Evolutionary conservation across 305 asterid genomes (phyloP).

Genomic region (Lippia alba): DNA sequence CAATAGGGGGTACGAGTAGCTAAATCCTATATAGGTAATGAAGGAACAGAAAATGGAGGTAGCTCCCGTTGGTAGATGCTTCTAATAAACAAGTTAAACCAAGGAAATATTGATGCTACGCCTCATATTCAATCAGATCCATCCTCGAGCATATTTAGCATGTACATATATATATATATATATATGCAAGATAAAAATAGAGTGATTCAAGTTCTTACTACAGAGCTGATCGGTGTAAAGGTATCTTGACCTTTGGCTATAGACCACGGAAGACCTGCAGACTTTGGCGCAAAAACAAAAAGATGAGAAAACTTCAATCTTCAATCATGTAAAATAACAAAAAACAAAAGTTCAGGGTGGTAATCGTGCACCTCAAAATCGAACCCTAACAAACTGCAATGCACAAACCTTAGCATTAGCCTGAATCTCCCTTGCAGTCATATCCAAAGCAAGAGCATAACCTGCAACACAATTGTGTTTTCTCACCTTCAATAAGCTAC

Average conservation of each 20-base stretch:
- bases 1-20: background rate
- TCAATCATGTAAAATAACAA: background rate
- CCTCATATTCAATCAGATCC: background rate
- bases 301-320: constrained; percentile 21
- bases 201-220: constrained; percentile 57
- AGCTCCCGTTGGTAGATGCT: background rate
- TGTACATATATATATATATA: constrained; percentile 8
- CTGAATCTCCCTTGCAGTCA: constrained; percentile 98
- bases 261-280: constrained; percentile 99
- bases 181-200: constrained; percentile 12
- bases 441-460: constrained; percentile 96
- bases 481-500: constrained; percentile 15
- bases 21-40: background rate
- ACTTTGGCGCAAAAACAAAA: constrained; percentile 48
- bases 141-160: constrained; percentile 10
- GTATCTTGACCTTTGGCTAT: constrained; percentile 96
- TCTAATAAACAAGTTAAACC: background rate
- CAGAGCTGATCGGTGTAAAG: constrained; percentile 92
- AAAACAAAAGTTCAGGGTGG: background rate
- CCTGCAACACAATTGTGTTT: constrained; percentile 53
- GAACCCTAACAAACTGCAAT: constrained; percentile 20
- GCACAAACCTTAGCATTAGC: constrained; percentile 76
- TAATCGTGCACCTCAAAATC: background rate
- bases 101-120: background rate
- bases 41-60: constrained; percentile 17